Evolutionary conservation across 306 rosid species (phyloP).

Genomic region (Leucaena leucocephala): DNA sequence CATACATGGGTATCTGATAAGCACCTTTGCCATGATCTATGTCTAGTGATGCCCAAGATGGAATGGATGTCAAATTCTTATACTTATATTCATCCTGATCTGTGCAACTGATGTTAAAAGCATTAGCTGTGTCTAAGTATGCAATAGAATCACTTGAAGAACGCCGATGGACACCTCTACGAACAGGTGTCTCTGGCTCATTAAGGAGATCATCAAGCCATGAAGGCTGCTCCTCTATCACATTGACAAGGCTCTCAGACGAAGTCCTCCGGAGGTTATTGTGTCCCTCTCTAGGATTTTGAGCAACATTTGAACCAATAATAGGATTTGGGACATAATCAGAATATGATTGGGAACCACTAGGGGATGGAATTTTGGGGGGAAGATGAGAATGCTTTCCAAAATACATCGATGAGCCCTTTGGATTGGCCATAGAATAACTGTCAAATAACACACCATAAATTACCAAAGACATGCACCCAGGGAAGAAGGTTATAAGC

Average conservation of each 20-base stretch:
- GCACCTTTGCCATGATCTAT: slow-evolving; percentile 58
- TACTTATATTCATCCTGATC: slow-evolving; percentile 54
- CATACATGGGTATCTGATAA: slow-evolving; percentile 53
- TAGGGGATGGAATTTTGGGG: slow-evolving; percentile 80
- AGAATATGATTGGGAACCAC: slow-evolving; percentile 63
- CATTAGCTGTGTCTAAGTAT: slow-evolving; percentile 48
- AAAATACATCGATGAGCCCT: slow-evolving; percentile 66
- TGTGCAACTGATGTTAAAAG: slow-evolving; percentile 43
- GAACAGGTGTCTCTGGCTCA: slow-evolving; percentile 80
- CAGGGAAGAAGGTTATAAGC: not conserved
- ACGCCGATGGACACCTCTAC: slow-evolving; percentile 78
- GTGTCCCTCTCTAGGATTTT: slow-evolving; percentile 62
- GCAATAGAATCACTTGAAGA: slow-evolving; percentile 83
- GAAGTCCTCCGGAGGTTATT: slow-evolving; percentile 67
- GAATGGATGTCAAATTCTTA: slow-evolving; percentile 45
- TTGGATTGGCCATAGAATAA: slow-evolving; percentile 64
- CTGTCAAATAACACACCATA: slow-evolving; percentile 37
- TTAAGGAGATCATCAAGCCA: slow-evolving; percentile 89
- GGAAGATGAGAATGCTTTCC: slow-evolving; percentile 82
- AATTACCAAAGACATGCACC: slow-evolving; percentile 12
- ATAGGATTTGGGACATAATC: slow-evolving; percentile 60
- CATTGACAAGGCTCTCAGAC: slow-evolving; percentile 65
- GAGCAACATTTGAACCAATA: slow-evolving; percentile 57
- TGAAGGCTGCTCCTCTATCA: slow-evolving; percentile 80
- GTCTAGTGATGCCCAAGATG: slow-evolving; percentile 71